Base-by-base conservation (phyloP, 805 yeast species). In the Nakazawaea peltata region DNA sequence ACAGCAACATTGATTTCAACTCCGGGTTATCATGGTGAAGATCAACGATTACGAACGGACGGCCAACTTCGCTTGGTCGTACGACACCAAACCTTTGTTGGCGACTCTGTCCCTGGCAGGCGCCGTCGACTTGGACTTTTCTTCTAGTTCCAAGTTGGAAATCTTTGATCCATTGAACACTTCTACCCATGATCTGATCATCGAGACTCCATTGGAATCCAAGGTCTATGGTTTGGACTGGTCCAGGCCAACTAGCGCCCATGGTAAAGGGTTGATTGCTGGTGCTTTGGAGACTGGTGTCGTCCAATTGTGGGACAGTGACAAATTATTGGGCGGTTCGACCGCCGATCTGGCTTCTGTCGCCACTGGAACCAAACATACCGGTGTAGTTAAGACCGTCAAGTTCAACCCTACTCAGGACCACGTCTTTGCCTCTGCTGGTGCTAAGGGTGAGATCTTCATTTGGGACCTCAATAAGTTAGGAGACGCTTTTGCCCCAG, bases 81-180 rank as follows among this genome's bases (percentile, higher is more conserved):
- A 78, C 44, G 83, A 75, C 46, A 56, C 67, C 28, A 60, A 77
- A 42, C 97, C 97, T 13, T 59, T 74, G 36, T 54, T 92, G 45
- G 97, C 87, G 16, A 75, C 95, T 2, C 98, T 96, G 16, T 82
- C 96, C 0, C 82, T 85, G n/a, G 88, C 97, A 0, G 97, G 97
- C 6, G 94, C 96, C 11, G 81, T 92, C 48, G 96, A 86, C 54
- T 83, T 82, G 28, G 77, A 81, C 53, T 88, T 88, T 57, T 77
- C 88, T 27, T 76, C 92, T 15, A 69, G 77, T 19, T 77, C 96
- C 2, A 59, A 71, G n/a, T 61, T 92, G 39, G 88, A 86, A 48
- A 65, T 92, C 41, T 81, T 94, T 83, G 77, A 81, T 41, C 69
- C 83, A 8, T 67, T 78, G 39, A 59, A 60, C 44, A 40, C 54